These are phyloP conservation scores for Fusarium temperatum DNA, from an alignment of 2,329 filamentous ascomycete species.

Conservation along the genomic window DNA sequence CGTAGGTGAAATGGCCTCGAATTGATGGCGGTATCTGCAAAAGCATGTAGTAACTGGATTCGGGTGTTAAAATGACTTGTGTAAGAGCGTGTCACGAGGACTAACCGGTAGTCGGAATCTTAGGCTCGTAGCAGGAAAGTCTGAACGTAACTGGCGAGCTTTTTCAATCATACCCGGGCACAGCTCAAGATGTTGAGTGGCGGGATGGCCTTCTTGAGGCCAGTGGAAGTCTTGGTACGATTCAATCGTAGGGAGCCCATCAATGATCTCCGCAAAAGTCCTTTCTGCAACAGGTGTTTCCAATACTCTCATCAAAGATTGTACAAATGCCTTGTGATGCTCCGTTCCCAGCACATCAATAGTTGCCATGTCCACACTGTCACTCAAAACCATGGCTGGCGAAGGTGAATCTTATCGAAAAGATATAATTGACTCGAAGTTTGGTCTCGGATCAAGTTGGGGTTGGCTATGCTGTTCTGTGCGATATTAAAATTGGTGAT, in stretches of 20 bases:
- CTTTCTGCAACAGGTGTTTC: background rate
- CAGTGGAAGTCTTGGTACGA: background rate
- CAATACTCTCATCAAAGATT: background rate
- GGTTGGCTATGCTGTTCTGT: no score
- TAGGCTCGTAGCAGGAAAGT: background rate
- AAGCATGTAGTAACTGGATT: background rate
- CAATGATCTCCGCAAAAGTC: conserved; percentile 11
- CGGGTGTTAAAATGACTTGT: no score
- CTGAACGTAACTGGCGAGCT: background rate
- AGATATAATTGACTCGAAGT: no score
- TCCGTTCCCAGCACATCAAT: background rate
- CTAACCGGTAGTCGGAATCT: background rate
- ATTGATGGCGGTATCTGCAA: background rate
- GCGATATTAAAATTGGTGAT: no score
- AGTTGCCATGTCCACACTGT: no score
- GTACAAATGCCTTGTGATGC: background rate
- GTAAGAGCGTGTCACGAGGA: background rate
- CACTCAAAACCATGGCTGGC: no score
- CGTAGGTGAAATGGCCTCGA: background rate
- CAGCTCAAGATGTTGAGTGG: background rate
- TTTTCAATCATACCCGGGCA: background rate
- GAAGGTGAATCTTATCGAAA: no score
- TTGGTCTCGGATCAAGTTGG: no score
- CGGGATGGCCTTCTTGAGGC: background rate
- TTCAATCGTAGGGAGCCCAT: background rate